Evolutionary conservation across 768 basidiomycete genomes (phyloP).

Genomic region (Tubosaeta brunneosetosa): DNA sequence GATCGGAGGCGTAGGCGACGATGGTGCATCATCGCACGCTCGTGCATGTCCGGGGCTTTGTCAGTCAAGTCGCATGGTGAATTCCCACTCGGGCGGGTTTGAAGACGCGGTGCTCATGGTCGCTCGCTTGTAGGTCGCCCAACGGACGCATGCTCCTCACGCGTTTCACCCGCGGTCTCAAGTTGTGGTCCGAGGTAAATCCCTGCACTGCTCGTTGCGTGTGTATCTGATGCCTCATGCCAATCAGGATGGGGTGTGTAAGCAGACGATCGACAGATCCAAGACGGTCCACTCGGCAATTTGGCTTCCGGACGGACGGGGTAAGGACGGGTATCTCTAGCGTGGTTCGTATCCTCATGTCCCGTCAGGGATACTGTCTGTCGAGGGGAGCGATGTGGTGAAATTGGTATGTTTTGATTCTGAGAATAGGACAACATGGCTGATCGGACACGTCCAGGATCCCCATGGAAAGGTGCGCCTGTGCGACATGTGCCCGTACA

Average conservation of each 20-base stretch:
- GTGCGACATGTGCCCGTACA: background rate
- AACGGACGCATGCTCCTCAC: constrained; percentile 42
- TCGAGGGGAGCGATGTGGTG: constrained; percentile 43
- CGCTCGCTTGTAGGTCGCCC: constrained; percentile 39
- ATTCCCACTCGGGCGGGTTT: background rate
- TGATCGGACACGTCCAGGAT: constrained; percentile 32
- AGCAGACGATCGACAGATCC: constrained; percentile 44
- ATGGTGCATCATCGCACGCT: constrained; percentile 42
- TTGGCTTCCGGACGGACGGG: constrained; percentile 47
- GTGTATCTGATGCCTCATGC: background rate
- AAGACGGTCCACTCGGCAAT: constrained; percentile 42
- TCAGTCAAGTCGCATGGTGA: constrained; percentile 52
- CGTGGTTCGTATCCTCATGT: background rate
- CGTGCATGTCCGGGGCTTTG: constrained; percentile 47
- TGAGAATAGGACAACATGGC: background rate
- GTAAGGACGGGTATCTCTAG: constrained; percentile 20
- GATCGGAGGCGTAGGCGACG: constrained; percentile 31
- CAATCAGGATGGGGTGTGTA: constrained; percentile 45
- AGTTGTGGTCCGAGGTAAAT: constrained; percentile 48
- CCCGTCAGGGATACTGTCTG: constrained; percentile 44
- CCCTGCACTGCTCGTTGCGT: background rate
- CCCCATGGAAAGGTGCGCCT: constrained; percentile 34
- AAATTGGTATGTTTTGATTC: constrained; percentile 35
- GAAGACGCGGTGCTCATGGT: background rate
- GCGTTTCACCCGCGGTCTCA: constrained; percentile 44